A percentile compares a stretch with the other conserved stretches of the same genome.
Evolutionary conservation across 139 green algal species (phyloP).

Genomic region (Coelastrella sp.): DNA sequence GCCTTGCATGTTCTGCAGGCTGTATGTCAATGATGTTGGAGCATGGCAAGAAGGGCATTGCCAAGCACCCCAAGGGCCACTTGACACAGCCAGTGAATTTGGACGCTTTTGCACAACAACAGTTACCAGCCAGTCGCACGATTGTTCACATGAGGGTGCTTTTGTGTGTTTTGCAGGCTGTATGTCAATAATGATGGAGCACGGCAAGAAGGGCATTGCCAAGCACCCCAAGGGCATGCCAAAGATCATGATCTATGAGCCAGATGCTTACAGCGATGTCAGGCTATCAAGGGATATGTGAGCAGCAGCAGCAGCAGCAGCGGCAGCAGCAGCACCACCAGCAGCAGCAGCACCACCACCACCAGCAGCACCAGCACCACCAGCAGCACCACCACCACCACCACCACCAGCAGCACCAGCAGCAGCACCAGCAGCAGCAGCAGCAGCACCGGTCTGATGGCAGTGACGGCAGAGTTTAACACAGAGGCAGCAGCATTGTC

Average conservation of each 20-base stretch:
- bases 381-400: too few relatives aligned
- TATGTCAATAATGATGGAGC: neutral
- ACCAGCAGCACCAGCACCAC: neutral
- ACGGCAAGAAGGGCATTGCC: neutral
- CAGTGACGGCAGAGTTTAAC: too few relatives aligned
- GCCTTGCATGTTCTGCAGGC: neutral
- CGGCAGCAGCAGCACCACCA: neutral
- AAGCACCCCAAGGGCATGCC: neutral
- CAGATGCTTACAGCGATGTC: neutral
- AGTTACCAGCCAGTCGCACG: too few relatives aligned
- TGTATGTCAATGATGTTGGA: neutral
- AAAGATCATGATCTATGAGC: conserved; percentile 1
- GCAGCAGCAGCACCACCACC: neutral
- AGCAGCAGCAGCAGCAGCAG: neutral
- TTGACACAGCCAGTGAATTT: too few relatives aligned
- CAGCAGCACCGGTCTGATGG: too few relatives aligned
- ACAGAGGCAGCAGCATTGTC: too few relatives aligned
- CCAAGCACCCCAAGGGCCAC: neutral
- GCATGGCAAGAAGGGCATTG: neutral
- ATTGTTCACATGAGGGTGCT: too few relatives aligned
- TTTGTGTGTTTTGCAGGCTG: neutral
- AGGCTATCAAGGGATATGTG: neutral
- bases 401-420: neutral
- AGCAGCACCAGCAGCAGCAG: neutral
- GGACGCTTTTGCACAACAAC: too few relatives aligned